A percentile compares a stretch with the other conserved stretches of the same genome.
Conservation (phyloP, 23 red algal species). For the Gracilaria caudata region DNA sequence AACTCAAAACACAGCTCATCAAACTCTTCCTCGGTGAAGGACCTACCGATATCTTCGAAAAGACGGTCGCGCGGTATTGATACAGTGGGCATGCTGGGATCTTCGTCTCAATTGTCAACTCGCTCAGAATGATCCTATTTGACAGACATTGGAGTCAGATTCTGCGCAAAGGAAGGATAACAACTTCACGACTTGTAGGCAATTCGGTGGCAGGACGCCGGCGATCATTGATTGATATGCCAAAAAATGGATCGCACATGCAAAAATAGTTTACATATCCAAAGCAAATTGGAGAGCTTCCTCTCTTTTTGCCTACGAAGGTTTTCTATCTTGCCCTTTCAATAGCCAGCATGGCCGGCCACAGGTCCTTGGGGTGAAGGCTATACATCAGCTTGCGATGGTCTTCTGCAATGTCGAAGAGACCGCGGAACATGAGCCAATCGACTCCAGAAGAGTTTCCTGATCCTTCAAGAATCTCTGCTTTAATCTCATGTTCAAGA, state of each 20-base stretch:
- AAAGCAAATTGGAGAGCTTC: background rate
- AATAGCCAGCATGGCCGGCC: conserved; percentile 36
- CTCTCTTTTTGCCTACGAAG: background rate
- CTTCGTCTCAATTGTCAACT: background rate
- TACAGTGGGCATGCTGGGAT: conserved; percentile 88
- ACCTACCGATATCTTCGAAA: conserved; percentile 64
- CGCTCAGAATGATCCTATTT: background rate
- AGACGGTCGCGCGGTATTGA: conserved; percentile 83
- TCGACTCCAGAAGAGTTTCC: background rate
- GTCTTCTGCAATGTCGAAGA: conserved; percentile 21
- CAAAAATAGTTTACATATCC: background rate
- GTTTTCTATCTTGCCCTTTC: conserved; percentile 12
- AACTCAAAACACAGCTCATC: conserved; percentile 95
- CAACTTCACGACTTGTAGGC: too few relatives aligned
- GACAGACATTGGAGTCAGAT: background rate
- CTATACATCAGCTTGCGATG: conserved; percentile 45
- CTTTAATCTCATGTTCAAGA: conserved; percentile 29
- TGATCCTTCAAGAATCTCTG: conserved; percentile 7
- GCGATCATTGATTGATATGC: background rate
- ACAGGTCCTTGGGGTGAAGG: conserved; percentile 58
- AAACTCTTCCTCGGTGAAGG: conserved; percentile 82
- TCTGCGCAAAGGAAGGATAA: background rate
- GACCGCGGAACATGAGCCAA: conserved; percentile 47
- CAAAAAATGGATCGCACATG: background rate
- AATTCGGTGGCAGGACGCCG: background rate